Percentiles rank a stretch among this genome's conserved stretches.
Conservation (phyloP, 805 yeast species). For the Kodamaea kakaduensis region DNA sequence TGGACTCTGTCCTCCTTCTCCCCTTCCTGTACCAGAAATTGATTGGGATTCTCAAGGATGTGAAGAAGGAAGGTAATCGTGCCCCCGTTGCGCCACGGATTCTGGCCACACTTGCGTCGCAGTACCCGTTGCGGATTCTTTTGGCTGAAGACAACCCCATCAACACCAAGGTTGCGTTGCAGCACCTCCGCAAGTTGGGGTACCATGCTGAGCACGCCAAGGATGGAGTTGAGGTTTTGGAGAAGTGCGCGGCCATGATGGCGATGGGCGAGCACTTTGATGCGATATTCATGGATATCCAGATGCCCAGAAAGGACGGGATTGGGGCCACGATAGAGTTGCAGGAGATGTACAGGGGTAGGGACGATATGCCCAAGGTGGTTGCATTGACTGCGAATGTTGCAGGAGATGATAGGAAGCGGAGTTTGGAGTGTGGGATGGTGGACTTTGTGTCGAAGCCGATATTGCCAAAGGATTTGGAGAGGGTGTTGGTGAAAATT, state of each 20-base stretch:
- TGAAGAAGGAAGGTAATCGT: conserved; percentile 1
- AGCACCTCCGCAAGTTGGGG: conserved; percentile 47
- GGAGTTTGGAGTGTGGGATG: conserved; percentile 50
- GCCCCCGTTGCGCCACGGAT: neutral
- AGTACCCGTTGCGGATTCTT: conserved; percentile 43
- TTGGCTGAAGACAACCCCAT: conserved; percentile 55
- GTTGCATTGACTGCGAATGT: conserved; percentile 52
- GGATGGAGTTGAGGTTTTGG: conserved; percentile 46
- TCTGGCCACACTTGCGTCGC: conserved; percentile 8
- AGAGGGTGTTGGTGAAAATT: conserved; percentile 26
- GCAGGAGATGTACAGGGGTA: conserved; percentile 23
- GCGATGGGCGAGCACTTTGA: conserved; percentile 37
- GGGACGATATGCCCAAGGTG: conserved; percentile 28
- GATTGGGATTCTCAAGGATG: conserved; percentile 8
- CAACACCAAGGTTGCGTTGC: conserved; percentile 47
- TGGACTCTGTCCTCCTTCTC: conserved; percentile 23
- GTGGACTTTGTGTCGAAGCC: conserved; percentile 52
- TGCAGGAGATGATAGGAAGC: conserved; percentile 48
- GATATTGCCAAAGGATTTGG: conserved; percentile 43
- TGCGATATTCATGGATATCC: conserved; percentile 53
- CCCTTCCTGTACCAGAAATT: conserved; percentile 28
- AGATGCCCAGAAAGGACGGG: conserved; percentile 56
- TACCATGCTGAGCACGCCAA: conserved; percentile 50
- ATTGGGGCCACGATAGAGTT: conserved; percentile 45
- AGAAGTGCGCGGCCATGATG: conserved; percentile 26